Percentiles rank a stretch among this genome's conserved stretches.
phyloP scores from a whole-genome alignment of 805 yeast species.

The Sugiyamaella lignohabitans region DNA sequence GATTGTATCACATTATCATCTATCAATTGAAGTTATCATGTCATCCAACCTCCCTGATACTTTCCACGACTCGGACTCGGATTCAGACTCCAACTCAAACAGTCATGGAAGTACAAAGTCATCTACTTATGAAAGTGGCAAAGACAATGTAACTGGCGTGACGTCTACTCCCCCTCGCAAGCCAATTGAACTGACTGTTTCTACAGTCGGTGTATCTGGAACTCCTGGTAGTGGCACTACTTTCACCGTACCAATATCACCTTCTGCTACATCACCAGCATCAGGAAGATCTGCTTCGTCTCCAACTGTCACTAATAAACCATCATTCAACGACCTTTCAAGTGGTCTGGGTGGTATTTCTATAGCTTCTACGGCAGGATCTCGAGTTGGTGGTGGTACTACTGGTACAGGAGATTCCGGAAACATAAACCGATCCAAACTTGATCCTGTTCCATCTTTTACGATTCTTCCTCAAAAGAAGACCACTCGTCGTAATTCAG shows the following conservation, averaged over 20 bases:
- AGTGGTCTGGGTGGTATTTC: neutral
- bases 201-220: neutral
- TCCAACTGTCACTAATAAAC: neutral
- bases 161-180: too few species aligned
- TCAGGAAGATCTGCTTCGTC: neutral
- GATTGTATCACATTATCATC: too few species aligned
- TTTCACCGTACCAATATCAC: neutral
- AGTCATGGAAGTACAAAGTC: too few species aligned
- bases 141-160: too few species aligned
- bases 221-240: too few species aligned
- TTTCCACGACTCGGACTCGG: neutral
- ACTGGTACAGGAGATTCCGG: too few species aligned
- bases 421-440: too few species aligned
- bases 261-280: neutral
- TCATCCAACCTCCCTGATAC: neutral
- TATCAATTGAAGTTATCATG: too few species aligned
- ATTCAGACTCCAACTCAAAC: too few species aligned
- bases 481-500: conserved; percentile 15
- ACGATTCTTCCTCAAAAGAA: neutral
- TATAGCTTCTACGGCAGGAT: too few species aligned
- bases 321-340: neutral
- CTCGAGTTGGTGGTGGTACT: too few species aligned
- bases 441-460: neutral
- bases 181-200: neutral
- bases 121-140: too few species aligned